Evolutionary conservation across 441 rosid species (phyloP).

Genomic region (Arabidopsis lyrata): DNA sequence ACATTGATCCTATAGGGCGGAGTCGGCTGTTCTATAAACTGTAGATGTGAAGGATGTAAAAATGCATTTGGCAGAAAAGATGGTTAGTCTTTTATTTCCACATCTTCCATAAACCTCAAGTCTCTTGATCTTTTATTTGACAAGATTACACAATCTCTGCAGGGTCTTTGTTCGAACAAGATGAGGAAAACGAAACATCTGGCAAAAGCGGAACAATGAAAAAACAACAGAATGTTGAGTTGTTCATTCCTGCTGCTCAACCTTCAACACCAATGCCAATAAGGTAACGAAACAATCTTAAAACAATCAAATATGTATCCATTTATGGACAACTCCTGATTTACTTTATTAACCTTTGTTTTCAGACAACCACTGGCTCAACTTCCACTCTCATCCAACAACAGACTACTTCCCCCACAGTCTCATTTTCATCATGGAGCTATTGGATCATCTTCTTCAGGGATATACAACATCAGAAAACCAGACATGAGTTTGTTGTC

Average conservation of each 20-base stretch:
- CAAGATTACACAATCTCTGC: conserved; percentile 13
- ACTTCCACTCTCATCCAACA: conserved; percentile 60
- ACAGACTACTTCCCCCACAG: conserved; percentile 54
- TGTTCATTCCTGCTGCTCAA: conserved; percentile 51
- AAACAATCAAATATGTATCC: background rate
- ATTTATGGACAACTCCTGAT: background rate
- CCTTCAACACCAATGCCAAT: conserved; percentile 65
- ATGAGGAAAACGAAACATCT: conserved; percentile 62
- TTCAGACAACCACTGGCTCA: conserved; percentile 66
- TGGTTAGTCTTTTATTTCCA: conserved; percentile 54
- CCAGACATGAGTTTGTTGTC: conserved; percentile 20
- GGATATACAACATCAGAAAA: conserved; percentile 47
- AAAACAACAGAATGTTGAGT: conserved; percentile 48
- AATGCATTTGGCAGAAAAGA: conserved; percentile 91
- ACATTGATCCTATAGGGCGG: conserved; percentile 68
- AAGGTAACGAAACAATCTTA: conserved; percentile 54
- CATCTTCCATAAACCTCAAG: background rate
- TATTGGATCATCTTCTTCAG: conserved; percentile 59
- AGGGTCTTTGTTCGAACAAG: conserved; percentile 67
- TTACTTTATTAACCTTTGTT: background rate
- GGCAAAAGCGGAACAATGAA: conserved; percentile 46
- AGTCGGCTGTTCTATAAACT: conserved; percentile 94
- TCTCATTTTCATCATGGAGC: conserved; percentile 52
- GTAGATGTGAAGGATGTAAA: conserved; percentile 99
- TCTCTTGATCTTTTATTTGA: conserved; percentile 15